Conservation (phyloP, 2,329 filamentous ascomycete species). For the Rhynchosporium agropyri region DNA sequence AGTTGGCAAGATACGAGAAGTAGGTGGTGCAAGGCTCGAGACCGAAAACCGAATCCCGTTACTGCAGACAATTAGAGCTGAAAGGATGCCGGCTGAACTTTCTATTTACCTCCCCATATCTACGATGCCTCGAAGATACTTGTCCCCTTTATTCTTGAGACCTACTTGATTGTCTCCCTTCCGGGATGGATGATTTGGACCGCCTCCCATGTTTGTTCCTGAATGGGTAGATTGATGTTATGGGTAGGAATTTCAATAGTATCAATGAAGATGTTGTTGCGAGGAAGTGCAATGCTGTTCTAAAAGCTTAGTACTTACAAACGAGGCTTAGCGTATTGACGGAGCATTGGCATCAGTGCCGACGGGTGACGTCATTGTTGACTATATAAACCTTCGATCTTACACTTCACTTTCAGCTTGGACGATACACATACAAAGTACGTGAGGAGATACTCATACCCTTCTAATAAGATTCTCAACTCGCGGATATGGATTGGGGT, state of each 20-base stretch:
- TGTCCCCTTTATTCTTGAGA: conserved; percentile 18
- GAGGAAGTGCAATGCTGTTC: conserved; percentile 3
- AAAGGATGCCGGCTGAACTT: background rate
- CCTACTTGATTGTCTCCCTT: conserved; percentile 11
- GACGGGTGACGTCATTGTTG: background rate
- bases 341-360: background rate
- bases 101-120: conserved; percentile 45
- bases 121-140: conserved; percentile 41
- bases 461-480: no score
- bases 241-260: background rate
- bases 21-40: conserved; percentile 57
- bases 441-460: no score
- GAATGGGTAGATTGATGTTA: conserved; percentile 2
- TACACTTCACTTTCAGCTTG: background rate
- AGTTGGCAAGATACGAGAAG: conserved; percentile 62
- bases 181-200: conserved; percentile 11
- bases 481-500: no score
- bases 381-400: background rate
- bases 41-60: conserved; percentile 77
- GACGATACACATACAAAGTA: no score
- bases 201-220: conserved; percentile 17
- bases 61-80: conserved; percentile 43
- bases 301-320: background rate
- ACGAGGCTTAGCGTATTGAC: conserved; percentile 13
- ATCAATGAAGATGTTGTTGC: background rate